phyloP scores from a whole-genome alignment of 2,329 filamentous ascomycete genomes.

The Atkinsonella hypoxylon region DNA sequence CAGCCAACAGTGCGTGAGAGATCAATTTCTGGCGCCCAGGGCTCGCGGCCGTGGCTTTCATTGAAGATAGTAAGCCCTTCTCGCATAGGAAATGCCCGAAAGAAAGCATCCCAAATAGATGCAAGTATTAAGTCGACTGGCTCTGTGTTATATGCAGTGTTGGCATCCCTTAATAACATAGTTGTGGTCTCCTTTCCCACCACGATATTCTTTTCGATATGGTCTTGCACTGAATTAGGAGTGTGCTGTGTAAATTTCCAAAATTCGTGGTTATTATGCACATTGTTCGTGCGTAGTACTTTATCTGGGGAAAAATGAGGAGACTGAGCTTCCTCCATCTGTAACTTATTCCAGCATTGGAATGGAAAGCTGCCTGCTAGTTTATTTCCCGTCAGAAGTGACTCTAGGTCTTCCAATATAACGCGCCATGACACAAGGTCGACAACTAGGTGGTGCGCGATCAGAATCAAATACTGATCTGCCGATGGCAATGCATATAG shows the following conservation, averaged over 20 bases:
- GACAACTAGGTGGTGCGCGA: slow-evolving; percentile 27
- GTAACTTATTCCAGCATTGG: slow-evolving; percentile 23
- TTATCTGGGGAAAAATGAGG: neutral
- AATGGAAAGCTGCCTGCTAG: slow-evolving; percentile 16
- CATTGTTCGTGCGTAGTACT: neutral
- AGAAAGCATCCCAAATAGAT: slow-evolving; percentile 17
- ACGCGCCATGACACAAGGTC: slow-evolving; percentile 35
- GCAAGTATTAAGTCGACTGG: slow-evolving; percentile 22
- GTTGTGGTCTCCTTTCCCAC: slow-evolving; percentile 3
- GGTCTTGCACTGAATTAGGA: slow-evolving; percentile 1
- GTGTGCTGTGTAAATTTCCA: neutral
- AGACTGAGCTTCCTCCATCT: slow-evolving; percentile 16
- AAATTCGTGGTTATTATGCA: neutral
- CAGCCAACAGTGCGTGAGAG: slow-evolving; percentile 24
- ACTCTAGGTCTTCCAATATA: slow-evolving; percentile 30
- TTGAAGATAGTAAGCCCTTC: slow-evolving; percentile 17
- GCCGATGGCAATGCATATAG: neutral
- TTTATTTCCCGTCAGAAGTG: slow-evolving; percentile 16
- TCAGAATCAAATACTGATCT: slow-evolving; percentile 18
- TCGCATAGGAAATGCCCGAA: slow-evolving; percentile 14
- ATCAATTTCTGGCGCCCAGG: slow-evolving; percentile 17
- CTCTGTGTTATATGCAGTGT: slow-evolving; percentile 17
- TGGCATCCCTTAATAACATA: slow-evolving; percentile 5
- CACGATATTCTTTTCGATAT: neutral
- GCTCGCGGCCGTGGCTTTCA: slow-evolving; percentile 16